Evolutionary conservation across 2,329 filamentous ascomycete genomes (phyloP), one percentile per base, ranked within the genome.

Genomic region (Ophiostoma fasciatum): DNA sequence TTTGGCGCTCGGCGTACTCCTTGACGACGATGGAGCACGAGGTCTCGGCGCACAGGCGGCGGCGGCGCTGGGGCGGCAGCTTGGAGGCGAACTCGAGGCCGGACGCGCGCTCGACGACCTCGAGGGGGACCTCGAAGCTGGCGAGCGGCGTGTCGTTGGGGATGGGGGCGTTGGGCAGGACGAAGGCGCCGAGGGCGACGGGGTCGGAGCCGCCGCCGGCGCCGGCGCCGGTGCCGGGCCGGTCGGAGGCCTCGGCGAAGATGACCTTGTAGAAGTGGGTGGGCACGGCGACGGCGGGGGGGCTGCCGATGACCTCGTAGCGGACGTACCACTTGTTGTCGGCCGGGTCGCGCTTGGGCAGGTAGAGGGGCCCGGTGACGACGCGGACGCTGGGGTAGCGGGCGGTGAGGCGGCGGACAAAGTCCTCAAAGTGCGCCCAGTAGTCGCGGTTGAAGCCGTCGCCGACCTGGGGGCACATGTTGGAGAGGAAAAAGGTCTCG

Each of bases 211-310:
- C 33, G 19, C 66, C 66, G 9, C 53, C 58, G 8, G 22, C 33
- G 19, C 66, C 66, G 9, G 52, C 58, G 2, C 80, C 82, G 51
- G 94, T 83, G 11, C 17, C 21, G 9, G 25, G 66, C 9, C 53
- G 57, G 2, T 58, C 61, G 4, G 81, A 82, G 51, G 94, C 84
- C 61, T 98, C 90, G 19, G 83, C 90, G 51, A 90, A 93, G 48
- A 98, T 90, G 51, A 98, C 84, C 65, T 98, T 98, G 71, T 94
- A 98, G 62, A 98, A 98, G 58, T 98, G 90, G 17, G 90, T 98
- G 4, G 90, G 90, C 36, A 98, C 90, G 19, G 90, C 87, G 37
- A 98, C 81, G 50, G 85, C 92, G 7, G 90, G 88, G 45, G 90
- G 90, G 53, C 68, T 80, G 27, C 90, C 90, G 48, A 98, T 94